Conservation (phyloP, 768 basidiomycete genomes). For the Pluteus cervinus region DNA sequence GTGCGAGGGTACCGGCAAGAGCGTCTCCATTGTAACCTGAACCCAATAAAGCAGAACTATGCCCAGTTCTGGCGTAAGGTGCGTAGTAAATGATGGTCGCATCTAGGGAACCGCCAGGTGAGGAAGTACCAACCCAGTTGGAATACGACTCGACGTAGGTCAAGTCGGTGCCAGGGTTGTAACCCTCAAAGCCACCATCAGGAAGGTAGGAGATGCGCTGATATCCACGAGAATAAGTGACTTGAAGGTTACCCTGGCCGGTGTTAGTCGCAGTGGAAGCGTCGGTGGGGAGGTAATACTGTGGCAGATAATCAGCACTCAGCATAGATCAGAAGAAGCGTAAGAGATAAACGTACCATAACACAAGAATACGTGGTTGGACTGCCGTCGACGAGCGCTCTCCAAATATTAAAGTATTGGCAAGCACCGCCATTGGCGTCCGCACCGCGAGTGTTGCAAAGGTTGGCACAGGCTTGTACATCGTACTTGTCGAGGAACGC, state of each 20-base stretch:
- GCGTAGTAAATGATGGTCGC: slow-evolving; percentile 39
- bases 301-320: not conserved
- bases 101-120: slow-evolving; percentile 30
- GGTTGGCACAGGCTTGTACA: slow-evolving; percentile 36
- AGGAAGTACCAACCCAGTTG: slow-evolving; percentile 35
- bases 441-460: slow-evolving; percentile 37
- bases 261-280: slow-evolving; percentile 38
- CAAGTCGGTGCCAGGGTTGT: slow-evolving; percentile 29
- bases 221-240: slow-evolving; percentile 44
- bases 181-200: slow-evolving; percentile 42
- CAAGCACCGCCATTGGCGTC: slow-evolving; percentile 39
- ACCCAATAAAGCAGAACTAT: slow-evolving; percentile 34
- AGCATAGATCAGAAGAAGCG: not conserved
- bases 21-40: slow-evolving; percentile 31
- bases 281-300: slow-evolving; percentile 41
- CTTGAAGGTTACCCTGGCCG: slow-evolving; percentile 38
- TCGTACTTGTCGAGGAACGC: slow-evolving; percentile 45
- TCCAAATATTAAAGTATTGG: slow-evolving; percentile 51
- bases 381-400: slow-evolving; percentile 36
- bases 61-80: slow-evolving; percentile 33
- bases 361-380: slow-evolving; percentile 46
- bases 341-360: slow-evolving; percentile 27
- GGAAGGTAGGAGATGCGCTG: slow-evolving; percentile 28
- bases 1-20: slow-evolving; percentile 32
- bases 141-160: slow-evolving; percentile 31